These are phyloP conservation scores for Cyathus striatus DNA, from an alignment of 768 basidiomycete genomes.

Conservation along the genomic window DNA sequence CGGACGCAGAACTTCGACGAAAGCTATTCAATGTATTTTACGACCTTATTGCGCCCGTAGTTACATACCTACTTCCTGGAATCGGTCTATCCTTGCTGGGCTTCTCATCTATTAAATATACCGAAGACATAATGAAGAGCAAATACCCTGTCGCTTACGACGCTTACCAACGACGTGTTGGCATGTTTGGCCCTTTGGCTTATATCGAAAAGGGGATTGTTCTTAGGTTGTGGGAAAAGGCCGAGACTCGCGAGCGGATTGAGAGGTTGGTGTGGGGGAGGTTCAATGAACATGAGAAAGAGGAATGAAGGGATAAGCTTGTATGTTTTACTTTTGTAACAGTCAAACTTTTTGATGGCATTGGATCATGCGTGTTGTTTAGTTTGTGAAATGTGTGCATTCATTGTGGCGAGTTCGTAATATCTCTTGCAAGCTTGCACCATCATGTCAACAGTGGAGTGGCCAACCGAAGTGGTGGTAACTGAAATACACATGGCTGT, in stretches of 20 bases:
- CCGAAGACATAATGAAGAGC: conserved; percentile 69
- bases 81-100: conserved; percentile 69
- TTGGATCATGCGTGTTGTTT: too few relatives aligned
- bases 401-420: too few relatives aligned
- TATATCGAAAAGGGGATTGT: neutral
- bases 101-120: conserved; percentile 70
- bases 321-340: too few relatives aligned
- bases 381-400: too few relatives aligned
- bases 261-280: conserved; percentile 10
- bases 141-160: conserved; percentile 73
- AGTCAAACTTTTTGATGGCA: too few relatives aligned
- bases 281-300: too few relatives aligned
- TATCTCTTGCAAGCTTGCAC: too few relatives aligned
- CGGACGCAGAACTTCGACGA: conserved; percentile 10
- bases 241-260: neutral
- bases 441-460: too few relatives aligned
- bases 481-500: too few relatives aligned
- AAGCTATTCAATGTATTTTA: conserved; percentile 16
- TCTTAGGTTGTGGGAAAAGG: neutral
- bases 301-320: too few relatives aligned
- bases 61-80: conserved; percentile 43
- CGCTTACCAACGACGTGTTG: conserved; percentile 73
- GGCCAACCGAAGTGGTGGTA: too few relatives aligned
- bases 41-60: conserved; percentile 21
- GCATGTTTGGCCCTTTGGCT: conserved; percentile 60